Evolutionary conservation across 192 early-diverging fungal genomes (phyloP).

Genomic region (Backusella psychrophila): DNA sequence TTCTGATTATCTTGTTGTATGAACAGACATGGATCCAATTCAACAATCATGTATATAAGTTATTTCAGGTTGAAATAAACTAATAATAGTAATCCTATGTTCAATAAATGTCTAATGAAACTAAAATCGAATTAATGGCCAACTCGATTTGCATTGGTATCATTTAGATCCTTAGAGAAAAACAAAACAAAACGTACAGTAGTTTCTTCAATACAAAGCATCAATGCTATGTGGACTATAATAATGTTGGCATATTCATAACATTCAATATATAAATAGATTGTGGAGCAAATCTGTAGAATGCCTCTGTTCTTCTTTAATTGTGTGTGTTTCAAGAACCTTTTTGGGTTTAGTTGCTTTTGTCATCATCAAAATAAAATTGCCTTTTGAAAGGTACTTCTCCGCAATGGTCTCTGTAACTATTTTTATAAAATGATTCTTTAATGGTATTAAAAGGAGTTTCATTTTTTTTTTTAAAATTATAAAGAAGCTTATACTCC

Average conservation of each 20-base stretch:
- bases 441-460: not conserved
- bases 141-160: not conserved
- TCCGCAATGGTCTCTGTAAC: not conserved
- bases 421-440: not conserved
- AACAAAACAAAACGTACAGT: not conserved
- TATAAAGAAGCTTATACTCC: too few relatives aligned
- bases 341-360: not conserved
- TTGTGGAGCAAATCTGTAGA: not conserved
- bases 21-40: not conserved
- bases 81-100: not conserved
- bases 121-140: not conserved
- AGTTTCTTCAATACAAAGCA: not conserved
- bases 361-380: not conserved
- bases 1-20: not conserved
- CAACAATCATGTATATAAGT: not conserved
- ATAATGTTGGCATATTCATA: not conserved
- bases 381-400: not conserved
- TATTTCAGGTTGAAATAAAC: not conserved
- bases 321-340: not conserved
- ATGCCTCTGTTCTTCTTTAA: not conserved
- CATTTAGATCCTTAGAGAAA: not conserved
- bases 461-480: not conserved
- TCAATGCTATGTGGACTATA: not conserved
- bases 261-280: constrained; percentile 1
- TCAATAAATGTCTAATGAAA: not conserved